A percentile compares a stretch with the other conserved stretches of the same genome.
Conservation (phyloP, 1,284 basidiomycete genomes). For the Mycena sp. region DNA sequence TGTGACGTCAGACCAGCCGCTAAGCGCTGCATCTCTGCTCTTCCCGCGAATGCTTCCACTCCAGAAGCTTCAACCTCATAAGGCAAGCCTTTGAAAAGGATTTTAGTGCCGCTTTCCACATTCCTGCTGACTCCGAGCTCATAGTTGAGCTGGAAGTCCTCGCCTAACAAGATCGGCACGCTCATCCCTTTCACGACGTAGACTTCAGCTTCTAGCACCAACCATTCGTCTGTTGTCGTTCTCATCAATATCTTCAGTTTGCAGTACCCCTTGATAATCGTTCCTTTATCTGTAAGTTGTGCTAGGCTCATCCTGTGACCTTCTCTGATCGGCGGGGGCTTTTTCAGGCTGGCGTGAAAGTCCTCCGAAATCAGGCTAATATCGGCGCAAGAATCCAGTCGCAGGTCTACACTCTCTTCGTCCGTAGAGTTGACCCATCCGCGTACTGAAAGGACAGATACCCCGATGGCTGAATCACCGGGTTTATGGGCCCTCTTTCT, state of each 20-base stretch:
- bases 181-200: slow-evolving; percentile 1
- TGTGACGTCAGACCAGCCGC: too few species aligned
- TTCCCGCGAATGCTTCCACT: not conserved
- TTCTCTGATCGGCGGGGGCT: not conserved
- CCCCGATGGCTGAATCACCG: not conserved
- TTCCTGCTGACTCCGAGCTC: not conserved
- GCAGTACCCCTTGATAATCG: not conserved
- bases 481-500: not conserved
- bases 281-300: not conserved
- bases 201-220: not conserved
- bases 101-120: not conserved
- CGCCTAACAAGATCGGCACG: not conserved
- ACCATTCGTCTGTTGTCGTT: not conserved
- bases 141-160: slow-evolving; percentile 8
- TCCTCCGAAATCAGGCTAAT: not conserved
- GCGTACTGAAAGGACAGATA: not conserved
- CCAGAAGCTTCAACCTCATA: not conserved
- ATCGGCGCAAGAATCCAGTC: not conserved
- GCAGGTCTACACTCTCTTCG: not conserved
- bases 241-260: not conserved
- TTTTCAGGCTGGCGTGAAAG: not conserved
- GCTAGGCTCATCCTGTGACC: not conserved
- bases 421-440: not conserved
- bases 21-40: not conserved
- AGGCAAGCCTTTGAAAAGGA: not conserved